Base-by-base conservation (phyloP, 83 land plant genomes). In the Diphasiastrum complanatum region DNA sequence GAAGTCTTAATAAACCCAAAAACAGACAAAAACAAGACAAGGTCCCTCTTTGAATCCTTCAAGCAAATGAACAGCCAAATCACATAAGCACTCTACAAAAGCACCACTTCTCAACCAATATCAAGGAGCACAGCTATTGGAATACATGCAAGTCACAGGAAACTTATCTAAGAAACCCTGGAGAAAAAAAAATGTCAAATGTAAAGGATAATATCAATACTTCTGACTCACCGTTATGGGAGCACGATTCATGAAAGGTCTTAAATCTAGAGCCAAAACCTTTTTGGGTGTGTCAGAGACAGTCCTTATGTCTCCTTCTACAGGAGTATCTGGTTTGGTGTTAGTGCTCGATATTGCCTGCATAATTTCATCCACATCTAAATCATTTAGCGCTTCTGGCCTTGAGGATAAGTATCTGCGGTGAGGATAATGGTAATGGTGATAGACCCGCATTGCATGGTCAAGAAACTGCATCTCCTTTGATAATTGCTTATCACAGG, bases 191-290 rank as follows among this genome's bases (percentile, higher is more conserved):
- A n/a, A n/a, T n/a, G n/a, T n/a, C n/a, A n/a, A n/a, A n/a, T n/a
- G n/a, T n/a, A n/a, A n/a, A n/a, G n/a, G n/a, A n/a, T n/a, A n/a
- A n/a, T n/a, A n/a, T n/a, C n/a, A n/a, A n/a, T n/a, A n/a, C n/a
- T n/a, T n/a, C n/a, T n/a, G n/a, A 30, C 78, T 59, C 66, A 76
- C 78, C 29, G 78, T 77, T 29, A 77, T 18, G 20, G 79, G 78
- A 37, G 78, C 78, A 33, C 78, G 65, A 28, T 73, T 73, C 72
- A 77, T 73, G 35, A 69, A 77, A 2, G 78, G 77, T 47, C 79
- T 52, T 45, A 77, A 46, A 67, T 77, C 78, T 31, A 77, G 12
- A 22, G 72, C 71, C 33, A 66, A 14, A 2, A 68, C 51, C 49
- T 33, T 31, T 60, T 24, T 70, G 23, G 40, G 47, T 2, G 20